Base-by-base conservation (phyloP, 2,329 filamentous ascomycete species). In the Septoria linicola region DNA sequence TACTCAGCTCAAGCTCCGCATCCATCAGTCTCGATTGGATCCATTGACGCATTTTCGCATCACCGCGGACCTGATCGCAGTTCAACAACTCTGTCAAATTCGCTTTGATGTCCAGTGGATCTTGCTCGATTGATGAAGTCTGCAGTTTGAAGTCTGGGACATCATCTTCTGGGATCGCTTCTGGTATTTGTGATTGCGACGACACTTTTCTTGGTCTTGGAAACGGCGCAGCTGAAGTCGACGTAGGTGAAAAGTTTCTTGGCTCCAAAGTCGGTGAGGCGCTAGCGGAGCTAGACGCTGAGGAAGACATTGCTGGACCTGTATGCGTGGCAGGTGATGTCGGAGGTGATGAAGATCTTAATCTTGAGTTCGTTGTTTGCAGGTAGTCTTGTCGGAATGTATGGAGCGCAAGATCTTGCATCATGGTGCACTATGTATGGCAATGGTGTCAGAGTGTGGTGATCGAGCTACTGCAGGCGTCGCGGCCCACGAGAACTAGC, bases 61-160 rank as follows among this genome's bases (percentile, higher is more conserved):
- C 76, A 8, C 67, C 62, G 34, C 70, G 72, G 3, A 79, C 77
- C 34, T 70, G 71, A 13, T 77, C 74, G 40, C 76, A 78, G 56
- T 80, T 80, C 47, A 81, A 66, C 1, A 81, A 67, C 51, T 79
- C 76, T 8, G 77, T 80, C 41, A 81, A 69, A 8, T 75, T 78
- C 16, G 69, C 71, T 59, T 80, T 80, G 65, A 80, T 79, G 56
- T 77, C 73, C n/a, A 78, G 64, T 54, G 72, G 72, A 63, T 72
- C 64, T 62, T 56, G 54, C 13, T 51, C 32, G 14, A 34, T 41
- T 8, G 51, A 30, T 30, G 59, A 47, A 20, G 42, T 32, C 2
- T 36, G 25, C 30, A 48, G 34, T 32, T 41, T 53, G 53, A 53
- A 40, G 3, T 53, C 37, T 0, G 54, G 34, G 3, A 54, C 39